Conservation (phyloP, 1,284 basidiomycete species). For the Naganishia sp. region DNA sequence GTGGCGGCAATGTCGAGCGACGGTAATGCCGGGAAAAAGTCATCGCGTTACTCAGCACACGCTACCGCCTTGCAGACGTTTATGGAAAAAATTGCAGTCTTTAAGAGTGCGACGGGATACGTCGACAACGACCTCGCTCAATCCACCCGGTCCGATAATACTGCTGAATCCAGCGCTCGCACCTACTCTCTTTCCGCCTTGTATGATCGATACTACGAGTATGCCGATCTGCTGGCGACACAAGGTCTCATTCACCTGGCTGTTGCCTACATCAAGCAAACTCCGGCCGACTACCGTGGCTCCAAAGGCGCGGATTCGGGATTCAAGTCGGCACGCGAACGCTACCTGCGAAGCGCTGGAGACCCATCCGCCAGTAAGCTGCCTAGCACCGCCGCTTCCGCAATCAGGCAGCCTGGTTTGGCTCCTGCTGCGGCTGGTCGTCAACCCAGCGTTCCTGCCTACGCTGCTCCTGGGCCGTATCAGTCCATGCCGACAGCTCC, state of each 20-base stretch:
- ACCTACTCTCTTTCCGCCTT: conserved; percentile 80
- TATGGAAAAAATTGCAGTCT: conserved; percentile 94
- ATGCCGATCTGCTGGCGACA: conserved; percentile 85
- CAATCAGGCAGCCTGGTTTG: conserved; percentile 3
- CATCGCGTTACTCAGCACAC: conserved; percentile 78
- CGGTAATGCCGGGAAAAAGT: conserved; percentile 53
- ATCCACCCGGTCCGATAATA: conserved; percentile 54
- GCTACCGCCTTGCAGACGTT: conserved; percentile 88
- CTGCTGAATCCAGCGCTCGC: conserved; percentile 61
- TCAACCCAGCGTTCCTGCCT: conserved; percentile 1
- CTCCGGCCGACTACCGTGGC: conserved; percentile 76
- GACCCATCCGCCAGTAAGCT: conserved; percentile 41
- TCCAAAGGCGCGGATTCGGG: conserved; percentile 59
- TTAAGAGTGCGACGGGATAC: conserved; percentile 86
- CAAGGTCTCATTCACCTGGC: conserved; percentile 88
- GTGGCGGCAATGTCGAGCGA: conserved; percentile 31
- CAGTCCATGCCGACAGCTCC: conserved; percentile 20
- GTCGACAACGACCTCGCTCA: conserved; percentile 72
- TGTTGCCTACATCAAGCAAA: conserved; percentile 74
- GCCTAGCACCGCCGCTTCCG: conserved; percentile 38
- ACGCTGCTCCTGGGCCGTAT: conserved; percentile 16
- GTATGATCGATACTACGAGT: conserved; percentile 94
- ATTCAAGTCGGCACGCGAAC: conserved; percentile 64
- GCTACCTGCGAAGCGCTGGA: conserved; percentile 38
- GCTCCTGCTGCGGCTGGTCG: conserved; percentile 30